Conservation (phyloP, 2,329 filamentous ascomycete genomes). For the Metarhizium sp. region DNA sequence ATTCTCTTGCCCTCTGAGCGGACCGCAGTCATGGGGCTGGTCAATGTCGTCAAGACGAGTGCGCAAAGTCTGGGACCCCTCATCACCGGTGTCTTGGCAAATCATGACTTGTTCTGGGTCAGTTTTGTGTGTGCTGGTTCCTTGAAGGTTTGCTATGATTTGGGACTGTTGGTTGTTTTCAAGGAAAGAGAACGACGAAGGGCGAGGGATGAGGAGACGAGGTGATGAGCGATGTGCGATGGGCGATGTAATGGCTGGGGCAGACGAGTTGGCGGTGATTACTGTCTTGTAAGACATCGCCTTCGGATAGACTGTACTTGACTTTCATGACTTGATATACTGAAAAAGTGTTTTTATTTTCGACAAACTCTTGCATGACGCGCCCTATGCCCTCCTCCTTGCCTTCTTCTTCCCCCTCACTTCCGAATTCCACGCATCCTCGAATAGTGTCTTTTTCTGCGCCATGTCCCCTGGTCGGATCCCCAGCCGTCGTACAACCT, state of each 20-base stretch:
- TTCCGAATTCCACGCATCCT: conserved; percentile 50
- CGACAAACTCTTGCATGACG: background rate
- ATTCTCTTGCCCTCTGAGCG: conserved; percentile 55
- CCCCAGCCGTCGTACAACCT: conserved; percentile 71
- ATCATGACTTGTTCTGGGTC: conserved; percentile 46
- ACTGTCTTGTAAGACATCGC: background rate
- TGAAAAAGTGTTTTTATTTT: too few relatives aligned
- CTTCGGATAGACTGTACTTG: too few relatives aligned
- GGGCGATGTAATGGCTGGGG: background rate
- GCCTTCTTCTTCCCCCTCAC: conserved; percentile 5
- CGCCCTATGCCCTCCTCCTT: conserved; percentile 2
- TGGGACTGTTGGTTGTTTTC: conserved; percentile 38
- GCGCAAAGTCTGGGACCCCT: conserved; percentile 53
- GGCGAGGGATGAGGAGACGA: background rate
- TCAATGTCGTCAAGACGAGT: conserved; percentile 61
- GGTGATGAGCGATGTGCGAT: background rate
- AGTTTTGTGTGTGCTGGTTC: conserved; percentile 54
- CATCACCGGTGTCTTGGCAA: conserved; percentile 54
- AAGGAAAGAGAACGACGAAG: conserved; percentile 8
- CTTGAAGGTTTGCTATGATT: conserved; percentile 52
- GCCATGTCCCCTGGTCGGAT: conserved; percentile 50
- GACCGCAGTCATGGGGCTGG: conserved; percentile 61
- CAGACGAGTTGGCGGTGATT: background rate
- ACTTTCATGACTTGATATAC: too few relatives aligned
- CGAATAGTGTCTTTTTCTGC: conserved; percentile 57